Evolutionary conservation across 306 rosid genomes (phyloP), one percentile per base, ranked within the genome.

Genomic region (Geum urbanum): DNA sequence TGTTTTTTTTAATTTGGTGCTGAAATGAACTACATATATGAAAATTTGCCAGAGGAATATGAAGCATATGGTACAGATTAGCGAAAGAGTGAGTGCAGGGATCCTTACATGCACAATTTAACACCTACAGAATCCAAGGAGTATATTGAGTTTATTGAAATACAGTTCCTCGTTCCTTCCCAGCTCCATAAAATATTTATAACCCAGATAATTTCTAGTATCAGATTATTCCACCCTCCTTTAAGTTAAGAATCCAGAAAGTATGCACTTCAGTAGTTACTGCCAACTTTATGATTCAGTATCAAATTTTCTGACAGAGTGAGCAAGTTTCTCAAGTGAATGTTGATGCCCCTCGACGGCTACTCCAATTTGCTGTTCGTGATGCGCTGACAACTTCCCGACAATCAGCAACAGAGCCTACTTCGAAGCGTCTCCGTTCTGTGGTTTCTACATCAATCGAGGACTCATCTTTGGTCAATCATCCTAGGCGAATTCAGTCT

Each of bases 311-410:
- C 37, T 75, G 45, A 49, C 89, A 91, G 99, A 86, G 85, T 85
- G 94, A 85, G 56, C 75, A 71, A 52, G 77, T 69, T 70, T 78
- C 91, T 69, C 86, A 84, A 74, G 79, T 64, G 60, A 87, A 78
- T 37, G 67, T 80, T 74, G 84, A 82, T 79, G 98, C 96, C 72
- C 88, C 96, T 41, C 78, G 96, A 14, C 79, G 96, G 64, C 78
- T 90, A 71, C 98, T 90, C 67, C 98, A 92, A 27, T 90, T 85
- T 88, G 98, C 96, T 1, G 88, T 92, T 71, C 89, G 98, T 51
- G 98, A 90, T 82, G 96, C 96, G 9, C 87, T 90, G 70, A 90
- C 86, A 41, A 86, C 92, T 62, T 78, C 85, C 6, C 83, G 84
- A 77, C 77, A 87, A 56, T 58, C 46, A 52, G 79, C 76, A 37